Evolutionary conservation across 2,329 filamentous ascomycete species (phyloP), one percentile per base, ranked within the genome.

Genomic region (Trichoderma koningii): DNA sequence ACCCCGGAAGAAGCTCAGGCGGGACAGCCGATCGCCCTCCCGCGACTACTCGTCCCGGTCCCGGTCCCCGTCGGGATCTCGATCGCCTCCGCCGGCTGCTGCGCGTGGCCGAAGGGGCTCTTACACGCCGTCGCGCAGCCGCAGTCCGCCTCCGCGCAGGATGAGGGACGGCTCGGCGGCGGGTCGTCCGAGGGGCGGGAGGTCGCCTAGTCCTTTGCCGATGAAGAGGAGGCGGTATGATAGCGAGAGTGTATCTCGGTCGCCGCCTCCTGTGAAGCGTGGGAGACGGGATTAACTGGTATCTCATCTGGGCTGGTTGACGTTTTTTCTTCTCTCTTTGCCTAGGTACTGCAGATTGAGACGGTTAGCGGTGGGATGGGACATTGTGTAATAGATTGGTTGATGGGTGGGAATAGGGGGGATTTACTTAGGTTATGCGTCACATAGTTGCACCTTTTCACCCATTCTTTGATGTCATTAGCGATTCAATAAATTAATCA

Each of bases 231-330:
- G 74, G 67, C 70, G 71, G 34, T 70, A 74, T 30, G 59, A 62
- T 56, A 75, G 73, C 55, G 73, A 75, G 48, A 75, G 74, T 62
- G 65, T 70, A 23, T 75, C 74, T 19, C 66, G 72, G 56, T 75
- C 74, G 30, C 74, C 74, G 42, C 73, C 73, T 10, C 74, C 74
- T 7, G 59, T 73, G 68, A 75, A 76, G 65, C 73, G 73, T 45
- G 74, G 72, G 47, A 69, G 74, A 50, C 71, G 70, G n/a, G 70
- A 69, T 3, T 38, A 71, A 69, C 59, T 73, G 65, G 72, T 47
- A 21, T 57, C 7, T 1, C 5, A 9, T 47, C n/a, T 47, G 45
- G 45, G 17, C 38, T 23, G 23, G 12, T 17, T 15, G 19, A 15
- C 12, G 15, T 2, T 61, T 30, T 34, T 63, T 23, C 7, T 9